These are phyloP conservation scores for Pyrrhoderma lamaoense DNA, from an alignment of 1,284 basidiomycete genomes.

Conservation along the genomic window DNA sequence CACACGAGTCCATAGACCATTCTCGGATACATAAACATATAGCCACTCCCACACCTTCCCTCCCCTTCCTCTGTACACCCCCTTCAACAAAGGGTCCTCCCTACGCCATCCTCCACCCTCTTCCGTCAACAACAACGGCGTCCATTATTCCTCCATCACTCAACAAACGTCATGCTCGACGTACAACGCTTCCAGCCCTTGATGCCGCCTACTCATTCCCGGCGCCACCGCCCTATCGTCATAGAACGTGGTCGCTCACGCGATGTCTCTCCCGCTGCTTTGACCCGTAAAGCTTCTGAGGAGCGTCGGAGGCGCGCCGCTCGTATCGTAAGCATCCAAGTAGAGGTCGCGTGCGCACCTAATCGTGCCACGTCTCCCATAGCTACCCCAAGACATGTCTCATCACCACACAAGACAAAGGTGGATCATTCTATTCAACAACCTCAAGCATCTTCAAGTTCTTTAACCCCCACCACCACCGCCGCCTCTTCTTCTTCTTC, in stretches of 20 bases:
- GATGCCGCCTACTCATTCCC: neutral
- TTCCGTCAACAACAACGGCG: neutral
- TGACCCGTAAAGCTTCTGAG: constrained; percentile 43
- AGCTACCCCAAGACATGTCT: neutral
- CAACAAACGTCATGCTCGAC: constrained; percentile 8
- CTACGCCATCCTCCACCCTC: constrained; percentile 1
- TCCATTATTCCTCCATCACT: neutral
- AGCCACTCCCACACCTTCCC: constrained; percentile 1
- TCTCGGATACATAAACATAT: neutral
- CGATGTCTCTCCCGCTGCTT: constrained; percentile 37
- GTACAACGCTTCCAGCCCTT: constrained; percentile 5
- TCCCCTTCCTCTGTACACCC: neutral
- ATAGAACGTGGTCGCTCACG: constrained; percentile 40
- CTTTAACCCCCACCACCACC: neutral
- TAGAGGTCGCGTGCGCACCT: constrained; percentile 12
- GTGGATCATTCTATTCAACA: neutral
- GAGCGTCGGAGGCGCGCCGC: constrained; percentile 29
- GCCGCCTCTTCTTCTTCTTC: neutral
- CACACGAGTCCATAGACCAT: too few relatives aligned
- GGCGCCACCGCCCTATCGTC: constrained; percentile 7
- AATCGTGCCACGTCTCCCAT: neutral
- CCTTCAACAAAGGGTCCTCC: neutral
- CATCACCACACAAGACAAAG: neutral
- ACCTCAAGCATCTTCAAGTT: constrained; percentile 4
- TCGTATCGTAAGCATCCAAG: constrained; percentile 1